phyloP scores from a whole-genome alignment of 75 land plant species.

The Picea glauca region DNA sequence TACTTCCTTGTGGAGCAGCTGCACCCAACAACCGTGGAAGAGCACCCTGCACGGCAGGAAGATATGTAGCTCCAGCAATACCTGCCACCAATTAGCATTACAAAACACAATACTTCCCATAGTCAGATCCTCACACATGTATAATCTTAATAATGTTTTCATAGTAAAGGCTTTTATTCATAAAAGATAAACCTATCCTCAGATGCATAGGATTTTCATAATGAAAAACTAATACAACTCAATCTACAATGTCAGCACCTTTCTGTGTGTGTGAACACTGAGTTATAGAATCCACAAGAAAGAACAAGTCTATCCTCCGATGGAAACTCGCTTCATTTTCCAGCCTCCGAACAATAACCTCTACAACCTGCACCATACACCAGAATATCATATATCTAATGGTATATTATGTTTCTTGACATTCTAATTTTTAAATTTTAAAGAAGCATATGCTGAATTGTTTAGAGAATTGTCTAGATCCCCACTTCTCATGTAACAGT shows the following conservation, averaged over 20 bases:
- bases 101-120: not conserved
- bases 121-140: not conserved
- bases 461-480: not conserved
- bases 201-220: not conserved
- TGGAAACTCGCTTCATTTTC: constrained; percentile 87
- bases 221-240: not conserved
- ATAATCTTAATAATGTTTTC: not conserved
- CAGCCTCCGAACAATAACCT: constrained; percentile 73
- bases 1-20: constrained; percentile 82
- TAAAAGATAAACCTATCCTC: not conserved
- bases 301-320: constrained; percentile 86
- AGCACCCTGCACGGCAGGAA: constrained; percentile 78
- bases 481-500: not conserved
- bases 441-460: not conserved
- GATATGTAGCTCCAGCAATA: constrained; percentile 77
- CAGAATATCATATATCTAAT: not conserved
- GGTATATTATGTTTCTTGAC: too few relatives aligned
- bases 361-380: constrained; percentile 65
- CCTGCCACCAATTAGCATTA: constrained; percentile 31
- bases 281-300: constrained; percentile 98
- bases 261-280: constrained; percentile 79
- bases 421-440: not conserved
- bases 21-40: constrained; percentile 84
- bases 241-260: constrained; percentile 38
- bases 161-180: not conserved